Percentiles rank a stretch among this genome's conserved stretches.
Evolutionary conservation across 2,329 filamentous ascomycete genomes (phyloP).

Genomic region (Colletotrichum lentis): DNA sequence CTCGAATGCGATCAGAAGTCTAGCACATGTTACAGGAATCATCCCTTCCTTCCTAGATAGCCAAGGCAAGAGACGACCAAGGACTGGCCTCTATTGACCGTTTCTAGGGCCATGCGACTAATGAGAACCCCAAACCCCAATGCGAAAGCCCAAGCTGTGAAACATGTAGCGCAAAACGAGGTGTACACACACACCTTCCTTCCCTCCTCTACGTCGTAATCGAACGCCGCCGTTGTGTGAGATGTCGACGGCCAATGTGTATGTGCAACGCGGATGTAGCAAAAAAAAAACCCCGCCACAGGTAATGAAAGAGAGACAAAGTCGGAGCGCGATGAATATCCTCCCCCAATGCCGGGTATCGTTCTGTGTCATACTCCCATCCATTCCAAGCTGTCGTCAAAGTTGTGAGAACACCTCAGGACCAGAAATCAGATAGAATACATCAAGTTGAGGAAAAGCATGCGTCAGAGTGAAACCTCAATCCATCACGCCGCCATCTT

Average conservation of each 20-base stretch:
- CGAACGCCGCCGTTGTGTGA: background rate
- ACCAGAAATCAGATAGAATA: constrained; percentile 13
- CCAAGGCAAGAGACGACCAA: constrained; percentile 25
- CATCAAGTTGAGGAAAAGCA: background rate
- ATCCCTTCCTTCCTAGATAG: constrained; percentile 6
- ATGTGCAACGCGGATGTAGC: constrained; percentile 28
- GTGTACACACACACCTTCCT: background rate
- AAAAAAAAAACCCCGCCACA: constrained; percentile 10
- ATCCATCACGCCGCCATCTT: constrained; percentile 50
- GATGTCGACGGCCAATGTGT: constrained; percentile 14
- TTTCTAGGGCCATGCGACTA: background rate
- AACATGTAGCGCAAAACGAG: constrained; percentile 28
- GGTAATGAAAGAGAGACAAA: constrained; percentile 23
- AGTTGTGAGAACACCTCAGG: constrained; percentile 19
- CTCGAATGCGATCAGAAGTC: constrained; percentile 11
- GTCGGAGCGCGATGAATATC: constrained; percentile 28
- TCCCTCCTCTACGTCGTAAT: constrained; percentile 20
- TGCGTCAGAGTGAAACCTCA: background rate
- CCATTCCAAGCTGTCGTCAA: constrained; percentile 33
- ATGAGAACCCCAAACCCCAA: constrained; percentile 2
- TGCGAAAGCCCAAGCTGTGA: constrained; percentile 15
- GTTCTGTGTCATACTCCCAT: constrained; percentile 33
- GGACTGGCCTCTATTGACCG: background rate
- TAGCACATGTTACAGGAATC: constrained; percentile 20
- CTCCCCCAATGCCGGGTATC: constrained; percentile 35